phyloP scores from a whole-genome alignment of 257 asterid species.

The Ballota nigra region DNA sequence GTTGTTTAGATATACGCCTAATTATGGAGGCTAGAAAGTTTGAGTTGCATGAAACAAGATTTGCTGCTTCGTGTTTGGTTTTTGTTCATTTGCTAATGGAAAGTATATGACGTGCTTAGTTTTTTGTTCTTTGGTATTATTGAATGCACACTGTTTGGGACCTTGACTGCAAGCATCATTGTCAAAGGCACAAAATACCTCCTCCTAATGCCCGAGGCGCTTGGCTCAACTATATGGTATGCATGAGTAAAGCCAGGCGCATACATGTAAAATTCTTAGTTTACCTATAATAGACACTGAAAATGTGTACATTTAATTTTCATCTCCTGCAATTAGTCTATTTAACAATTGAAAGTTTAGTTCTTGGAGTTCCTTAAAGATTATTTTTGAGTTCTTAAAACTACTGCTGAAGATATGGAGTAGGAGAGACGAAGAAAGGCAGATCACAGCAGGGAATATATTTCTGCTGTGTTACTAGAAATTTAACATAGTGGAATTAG shows the following conservation, averaged over 20 bases:
- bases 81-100: neutral
- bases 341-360: too few relatives aligned
- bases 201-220: neutral
- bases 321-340: too few relatives aligned
- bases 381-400: too few relatives aligned
- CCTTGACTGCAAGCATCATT: neutral
- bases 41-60: neutral
- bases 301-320: too few relatives aligned
- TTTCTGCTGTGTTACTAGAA: neutral
- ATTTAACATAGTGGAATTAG: neutral
- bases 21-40: neutral
- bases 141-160: neutral
- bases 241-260: neutral
- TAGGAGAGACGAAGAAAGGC: neutral
- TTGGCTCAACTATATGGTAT: neutral
- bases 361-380: neutral
- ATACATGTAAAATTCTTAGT: too few relatives aligned
- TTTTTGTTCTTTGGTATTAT: neutral
- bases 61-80: neutral
- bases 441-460: neutral
- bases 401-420: neutral
- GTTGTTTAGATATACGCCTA: neutral
- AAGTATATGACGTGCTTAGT: neutral
- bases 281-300: too few relatives aligned
- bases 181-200: neutral